These are phyloP conservation scores for Paecilomyces variotii DNA, from an alignment of 2,329 filamentous ascomycete genomes.

Conservation along the genomic window DNA sequence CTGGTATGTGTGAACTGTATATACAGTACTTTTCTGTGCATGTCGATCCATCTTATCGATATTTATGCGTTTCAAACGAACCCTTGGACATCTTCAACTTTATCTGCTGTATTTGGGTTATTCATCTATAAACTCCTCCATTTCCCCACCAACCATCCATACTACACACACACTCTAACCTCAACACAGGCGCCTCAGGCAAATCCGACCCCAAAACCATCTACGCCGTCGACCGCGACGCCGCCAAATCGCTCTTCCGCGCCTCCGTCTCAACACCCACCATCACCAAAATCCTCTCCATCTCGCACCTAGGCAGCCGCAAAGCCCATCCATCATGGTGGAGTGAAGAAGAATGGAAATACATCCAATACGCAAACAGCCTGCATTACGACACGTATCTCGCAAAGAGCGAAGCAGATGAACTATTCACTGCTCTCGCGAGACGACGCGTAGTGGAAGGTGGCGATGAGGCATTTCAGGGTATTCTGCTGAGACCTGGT, in stretches of 20 bases:
- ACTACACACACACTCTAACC: background rate
- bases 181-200: background rate
- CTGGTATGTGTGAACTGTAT: background rate
- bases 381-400: background rate
- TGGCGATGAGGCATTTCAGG: background rate
- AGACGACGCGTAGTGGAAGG: background rate
- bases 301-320: background rate
- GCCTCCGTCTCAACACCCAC: background rate
- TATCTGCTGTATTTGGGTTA: too few species aligned
- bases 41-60: background rate
- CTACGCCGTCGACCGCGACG: conserved; percentile 1
- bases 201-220: background rate
- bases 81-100: too few species aligned
- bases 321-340: conserved; percentile 1
- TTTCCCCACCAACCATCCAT: too few species aligned
- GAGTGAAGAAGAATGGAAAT: background rate
- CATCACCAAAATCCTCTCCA: background rate
- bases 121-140: too few species aligned
- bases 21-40: background rate
- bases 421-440: background rate
- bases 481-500: background rate
- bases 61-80: too few species aligned
- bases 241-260: background rate
- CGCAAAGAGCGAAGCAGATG: conserved; percentile 3
- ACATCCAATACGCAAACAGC: conserved; percentile 1